These are phyloP conservation scores for Rhododendron mucronatum DNA, from an alignment of 148 eudicot genomes.

Conservation along the genomic window DNA sequence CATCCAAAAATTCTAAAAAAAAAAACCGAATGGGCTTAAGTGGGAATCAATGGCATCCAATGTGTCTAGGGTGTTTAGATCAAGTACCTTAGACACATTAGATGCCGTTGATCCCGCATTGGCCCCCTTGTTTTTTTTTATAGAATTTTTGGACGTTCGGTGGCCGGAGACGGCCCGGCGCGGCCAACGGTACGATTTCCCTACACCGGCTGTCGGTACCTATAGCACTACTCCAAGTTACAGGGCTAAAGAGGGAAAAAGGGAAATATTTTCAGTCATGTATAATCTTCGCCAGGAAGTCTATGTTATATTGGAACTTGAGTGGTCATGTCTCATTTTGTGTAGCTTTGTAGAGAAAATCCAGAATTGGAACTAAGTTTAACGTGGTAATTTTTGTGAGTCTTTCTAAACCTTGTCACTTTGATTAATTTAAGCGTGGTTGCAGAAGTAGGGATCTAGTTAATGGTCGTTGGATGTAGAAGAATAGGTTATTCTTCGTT, in stretches of 20 bases:
- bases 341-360: background rate
- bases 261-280: background rate
- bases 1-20: too few species aligned
- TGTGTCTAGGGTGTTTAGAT: too few species aligned
- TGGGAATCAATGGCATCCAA: too few species aligned
- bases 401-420: background rate
- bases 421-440: background rate
- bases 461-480: background rate
- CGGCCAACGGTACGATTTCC: too few species aligned
- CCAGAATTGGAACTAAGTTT: background rate
- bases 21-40: too few species aligned
- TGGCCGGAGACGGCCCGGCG: too few species aligned
- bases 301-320: background rate
- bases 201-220: too few species aligned
- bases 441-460: background rate
- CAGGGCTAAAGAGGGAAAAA: background rate
- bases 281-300: background rate
- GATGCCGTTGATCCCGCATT: too few species aligned
- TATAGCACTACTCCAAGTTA: too few species aligned
- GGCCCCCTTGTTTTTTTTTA: too few species aligned
- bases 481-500: background rate
- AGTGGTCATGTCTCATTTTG: background rate
- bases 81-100: too few species aligned
- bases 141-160: too few species aligned
- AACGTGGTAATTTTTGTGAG: background rate